phyloP scores from a whole-genome alignment of 2,329 filamentous ascomycete species.

The Mycosphaerella sp. region DNA sequence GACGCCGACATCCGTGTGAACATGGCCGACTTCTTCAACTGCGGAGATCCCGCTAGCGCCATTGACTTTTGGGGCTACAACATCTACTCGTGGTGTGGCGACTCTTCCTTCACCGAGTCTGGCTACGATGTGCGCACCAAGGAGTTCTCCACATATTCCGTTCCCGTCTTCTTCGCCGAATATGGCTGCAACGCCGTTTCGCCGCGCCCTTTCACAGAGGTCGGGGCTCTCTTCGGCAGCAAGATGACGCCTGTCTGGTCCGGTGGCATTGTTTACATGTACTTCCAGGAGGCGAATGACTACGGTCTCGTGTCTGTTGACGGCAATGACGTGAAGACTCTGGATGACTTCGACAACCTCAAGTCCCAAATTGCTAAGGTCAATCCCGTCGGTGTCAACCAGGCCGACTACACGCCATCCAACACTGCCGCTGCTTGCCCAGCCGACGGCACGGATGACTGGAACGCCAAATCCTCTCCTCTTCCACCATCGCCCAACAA shows the following conservation, averaged over 20 bases:
- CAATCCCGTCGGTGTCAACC: constrained; percentile 59
- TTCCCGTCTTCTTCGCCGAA: constrained; percentile 97
- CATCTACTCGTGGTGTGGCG: constrained; percentile 98
- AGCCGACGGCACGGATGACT: constrained; percentile 49
- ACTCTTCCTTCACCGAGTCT: constrained; percentile 68
- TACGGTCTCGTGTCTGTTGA: constrained; percentile 69
- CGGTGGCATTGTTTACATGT: constrained; percentile 98
- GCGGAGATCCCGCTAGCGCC: constrained; percentile 57
- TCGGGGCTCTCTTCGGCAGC: constrained; percentile 67
- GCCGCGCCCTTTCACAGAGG: constrained; percentile 77
- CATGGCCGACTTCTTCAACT: constrained; percentile 93
- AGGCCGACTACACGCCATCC: constrained; percentile 62
- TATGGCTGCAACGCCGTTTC: constrained; percentile 83
- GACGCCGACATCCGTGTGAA: constrained; percentile 73
- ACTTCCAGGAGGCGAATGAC: constrained; percentile 84
- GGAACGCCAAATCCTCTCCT: constrained; percentile 58
- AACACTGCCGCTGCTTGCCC: constrained; percentile 71
- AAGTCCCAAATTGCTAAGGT: constrained; percentile 63
- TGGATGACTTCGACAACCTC: constrained; percentile 69
- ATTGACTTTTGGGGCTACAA: constrained; percentile 99
- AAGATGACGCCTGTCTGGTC: constrained; percentile 86
- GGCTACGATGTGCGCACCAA: constrained; percentile 76
- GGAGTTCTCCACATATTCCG: constrained; percentile 83
- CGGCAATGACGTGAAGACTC: constrained; percentile 55
- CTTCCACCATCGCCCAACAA: constrained; percentile 80